Evolutionary conservation across 1,284 basidiomycete species (phyloP).

Genomic region (Tilletia caries): DNA sequence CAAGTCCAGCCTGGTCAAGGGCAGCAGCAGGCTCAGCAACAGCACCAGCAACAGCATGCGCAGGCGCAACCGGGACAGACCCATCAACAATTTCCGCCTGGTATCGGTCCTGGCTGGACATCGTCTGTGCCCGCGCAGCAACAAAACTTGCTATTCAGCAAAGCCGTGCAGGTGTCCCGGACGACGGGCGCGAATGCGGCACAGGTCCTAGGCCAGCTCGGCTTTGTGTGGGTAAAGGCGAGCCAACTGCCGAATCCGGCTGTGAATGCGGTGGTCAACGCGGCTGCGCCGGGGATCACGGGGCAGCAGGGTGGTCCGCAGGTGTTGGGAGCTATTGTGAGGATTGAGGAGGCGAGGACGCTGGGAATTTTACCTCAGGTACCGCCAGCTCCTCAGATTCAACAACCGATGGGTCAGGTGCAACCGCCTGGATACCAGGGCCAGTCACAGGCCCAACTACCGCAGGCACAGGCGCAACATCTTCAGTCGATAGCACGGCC

Average conservation of each 20-base stretch:
- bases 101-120: slow-evolving; percentile 30
- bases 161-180: slow-evolving; percentile 37
- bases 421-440: background rate
- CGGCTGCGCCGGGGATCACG: slow-evolving; percentile 19
- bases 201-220: slow-evolving; percentile 43
- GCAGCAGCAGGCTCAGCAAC: background rate
- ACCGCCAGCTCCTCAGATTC: slow-evolving; percentile 11
- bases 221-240: slow-evolving; percentile 45
- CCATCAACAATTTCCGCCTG: slow-evolving; percentile 5
- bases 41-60: background rate
- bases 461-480: background rate
- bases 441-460: background rate
- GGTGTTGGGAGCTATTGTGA: slow-evolving; percentile 36
- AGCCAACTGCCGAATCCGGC: slow-evolving; percentile 14
- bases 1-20: background rate
- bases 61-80: background rate
- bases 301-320: slow-evolving; percentile 19
- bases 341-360: slow-evolving; percentile 41
- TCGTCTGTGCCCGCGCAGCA: slow-evolving; percentile 39
- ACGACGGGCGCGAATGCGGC: slow-evolving; percentile 37
- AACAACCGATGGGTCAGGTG: background rate
- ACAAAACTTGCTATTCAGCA: slow-evolving; percentile 40
- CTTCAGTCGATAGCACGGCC: background rate
- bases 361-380: slow-evolving; percentile 41
- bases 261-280: slow-evolving; percentile 9